Conservation (phyloP, 768 basidiomycete genomes). For the Sporobolomyces pararoseus region DNA sequence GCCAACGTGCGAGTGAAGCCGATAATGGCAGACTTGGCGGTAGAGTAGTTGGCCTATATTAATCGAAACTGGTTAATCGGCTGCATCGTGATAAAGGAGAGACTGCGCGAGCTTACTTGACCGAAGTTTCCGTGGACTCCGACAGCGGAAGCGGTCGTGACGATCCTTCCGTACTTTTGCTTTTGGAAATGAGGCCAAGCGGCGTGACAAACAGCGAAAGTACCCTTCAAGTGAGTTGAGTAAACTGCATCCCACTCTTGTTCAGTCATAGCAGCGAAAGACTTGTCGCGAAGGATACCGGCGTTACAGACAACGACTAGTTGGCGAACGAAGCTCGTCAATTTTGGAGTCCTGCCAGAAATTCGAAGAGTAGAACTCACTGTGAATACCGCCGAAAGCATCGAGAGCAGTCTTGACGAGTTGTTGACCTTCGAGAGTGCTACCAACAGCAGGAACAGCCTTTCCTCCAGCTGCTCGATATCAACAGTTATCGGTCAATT, state of each 20-base stretch:
- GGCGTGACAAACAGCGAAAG: conserved; percentile 82
- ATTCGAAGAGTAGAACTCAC: conserved; percentile 61
- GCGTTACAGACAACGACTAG: conserved; percentile 59
- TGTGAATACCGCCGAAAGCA: conserved; percentile 80
- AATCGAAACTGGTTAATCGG: too few species aligned
- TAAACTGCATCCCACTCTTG: conserved; percentile 92
- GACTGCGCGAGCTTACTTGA: conserved; percentile 65
- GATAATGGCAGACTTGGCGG: conserved; percentile 87
- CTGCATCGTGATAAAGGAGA: not conserved
- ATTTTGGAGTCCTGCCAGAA: conserved; percentile 49
- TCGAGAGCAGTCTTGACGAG: conserved; percentile 83
- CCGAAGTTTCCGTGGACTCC: conserved; percentile 74
- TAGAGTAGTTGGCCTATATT: conserved; percentile 65
- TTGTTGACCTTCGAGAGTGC: conserved; percentile 83
- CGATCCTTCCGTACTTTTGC: conserved; percentile 91
- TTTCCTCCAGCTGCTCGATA: conserved; percentile 70
- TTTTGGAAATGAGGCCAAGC: conserved; percentile 96
- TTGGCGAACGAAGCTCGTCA: too few species aligned
- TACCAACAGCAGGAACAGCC: conserved; percentile 74
- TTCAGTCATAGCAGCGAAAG: conserved; percentile 80
- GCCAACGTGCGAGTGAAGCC: conserved; percentile 85
- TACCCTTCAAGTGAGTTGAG: conserved; percentile 76
- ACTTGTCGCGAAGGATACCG: conserved; percentile 88
- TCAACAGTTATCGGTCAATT: too few species aligned
- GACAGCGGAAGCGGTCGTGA: conserved; percentile 87